Evolutionary conservation across 1,284 basidiomycete genomes (phyloP).

Genomic region (Apiotrichum domesticum): DNA sequence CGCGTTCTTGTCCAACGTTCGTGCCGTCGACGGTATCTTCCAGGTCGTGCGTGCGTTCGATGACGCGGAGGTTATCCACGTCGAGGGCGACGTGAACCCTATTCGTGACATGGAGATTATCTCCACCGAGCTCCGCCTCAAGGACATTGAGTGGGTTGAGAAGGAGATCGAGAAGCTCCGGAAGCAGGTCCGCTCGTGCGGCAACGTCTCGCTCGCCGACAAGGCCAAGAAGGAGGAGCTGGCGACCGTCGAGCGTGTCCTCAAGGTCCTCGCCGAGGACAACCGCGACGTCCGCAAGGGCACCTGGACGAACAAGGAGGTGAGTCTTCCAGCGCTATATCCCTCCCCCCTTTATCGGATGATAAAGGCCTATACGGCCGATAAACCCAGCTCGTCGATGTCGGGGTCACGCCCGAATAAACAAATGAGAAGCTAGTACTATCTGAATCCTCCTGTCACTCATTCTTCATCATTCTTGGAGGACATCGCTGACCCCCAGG

Average conservation of each 20-base stretch:
- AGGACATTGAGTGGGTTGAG: conserved; percentile 99
- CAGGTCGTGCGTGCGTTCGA: conserved; percentile 98
- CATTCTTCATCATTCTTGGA: background rate
- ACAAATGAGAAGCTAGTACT: conserved; percentile 50
- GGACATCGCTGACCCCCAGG: conserved; percentile 52
- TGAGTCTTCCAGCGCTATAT: conserved; percentile 45
- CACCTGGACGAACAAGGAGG: conserved; percentile 97
- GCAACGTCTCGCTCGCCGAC: conserved; percentile 78
- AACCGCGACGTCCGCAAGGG: conserved; percentile 89
- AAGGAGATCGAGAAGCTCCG: conserved; percentile 78
- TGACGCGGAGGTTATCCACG: conserved; percentile 97
- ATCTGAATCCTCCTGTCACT: conserved; percentile 13
- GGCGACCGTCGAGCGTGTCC: conserved; percentile 76
- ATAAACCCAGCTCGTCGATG: conserved; percentile 67
- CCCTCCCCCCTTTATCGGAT: conserved; percentile 49
- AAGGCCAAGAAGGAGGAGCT: conserved; percentile 97
- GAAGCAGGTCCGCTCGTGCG: conserved; percentile 56
- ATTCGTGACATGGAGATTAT: conserved; percentile 98
- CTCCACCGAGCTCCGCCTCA: conserved; percentile 83
- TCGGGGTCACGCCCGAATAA: conserved; percentile 63
- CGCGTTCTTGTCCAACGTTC: conserved; percentile 94
- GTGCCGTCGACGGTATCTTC: conserved; percentile 98
- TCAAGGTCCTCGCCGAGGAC: conserved; percentile 72
- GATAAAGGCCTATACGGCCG: conserved; percentile 71
- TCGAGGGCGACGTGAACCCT: conserved; percentile 97